Base-by-base conservation (phyloP, 1,284 basidiomycete genomes). In the Thecaphora thlaspeos region DNA sequence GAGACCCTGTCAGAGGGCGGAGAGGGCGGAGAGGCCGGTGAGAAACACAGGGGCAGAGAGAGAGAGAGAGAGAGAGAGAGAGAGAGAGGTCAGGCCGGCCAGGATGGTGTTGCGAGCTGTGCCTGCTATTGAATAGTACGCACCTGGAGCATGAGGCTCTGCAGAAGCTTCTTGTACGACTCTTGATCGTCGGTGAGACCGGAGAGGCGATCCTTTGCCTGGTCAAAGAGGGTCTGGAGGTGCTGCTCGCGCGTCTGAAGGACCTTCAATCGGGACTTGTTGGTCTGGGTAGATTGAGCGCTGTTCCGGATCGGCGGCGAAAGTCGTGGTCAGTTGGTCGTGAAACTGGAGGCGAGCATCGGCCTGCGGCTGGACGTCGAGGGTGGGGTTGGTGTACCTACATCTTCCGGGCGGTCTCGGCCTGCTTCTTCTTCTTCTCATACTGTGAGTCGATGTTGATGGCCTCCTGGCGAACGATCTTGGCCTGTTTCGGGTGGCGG, bases 231-330 rank as follows among this genome's bases (percentile, higher is more conserved):
- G 51, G 89, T 86, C 74, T 95, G 88, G 3, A 97, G 82, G 61
- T 93, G 86, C 77, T 96, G 90, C 79, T 98, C 94, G 47, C 93
- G 87, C 56, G 88, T 86, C 78, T 94, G 89, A 18, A 98, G 85
- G 24, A 98, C 84, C 78, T 85, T 87, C 71, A 99, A 84, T 48
- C 95, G 90, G 7, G 93, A 91, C 91, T 84, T 72, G 60, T 98
- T 98, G 70, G 91, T 95, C 59, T 93, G 84, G 34, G 90, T 97
- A 3, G 94, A 98, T 78, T 95, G 90, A 7, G 91, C 87, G 73
- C 94, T 98, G 77, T 37, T 14, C 10, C 44, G 18, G 26, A 39
- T n/a, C n/a, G n/a, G n/a, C n/a, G n/a, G n/a, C n/a, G n/a, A n/a
- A n/a, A n/a, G n/a, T n/a, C n/a, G n/a, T n/a, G n/a, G n/a, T n/a